These are phyloP conservation scores for Camelina laxa DNA, from an alignment of 345 rosid genomes.

Conservation along the genomic window DNA sequence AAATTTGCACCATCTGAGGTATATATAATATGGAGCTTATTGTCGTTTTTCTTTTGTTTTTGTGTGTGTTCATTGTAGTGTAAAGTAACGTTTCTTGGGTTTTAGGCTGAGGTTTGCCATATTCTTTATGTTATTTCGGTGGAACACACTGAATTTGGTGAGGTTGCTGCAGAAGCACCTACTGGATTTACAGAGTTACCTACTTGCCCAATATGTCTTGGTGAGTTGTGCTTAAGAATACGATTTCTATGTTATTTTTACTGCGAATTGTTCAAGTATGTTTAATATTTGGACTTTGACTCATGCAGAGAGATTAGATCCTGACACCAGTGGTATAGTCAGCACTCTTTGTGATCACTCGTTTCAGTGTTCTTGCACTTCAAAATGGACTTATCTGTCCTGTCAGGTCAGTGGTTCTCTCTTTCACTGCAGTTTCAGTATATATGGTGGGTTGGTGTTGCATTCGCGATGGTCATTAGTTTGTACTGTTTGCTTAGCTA, in stretches of 20 bases:
- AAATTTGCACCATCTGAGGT: conserved; percentile 85
- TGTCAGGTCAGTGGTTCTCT: conserved; percentile 67
- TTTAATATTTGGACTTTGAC: conserved; percentile 4
- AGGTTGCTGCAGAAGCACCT: conserved; percentile 65
- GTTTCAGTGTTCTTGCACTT: conserved; percentile 88
- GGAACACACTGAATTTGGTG: conserved; percentile 68
- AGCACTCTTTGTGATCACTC: conserved; percentile 94
- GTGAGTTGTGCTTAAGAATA: conserved; percentile 45
- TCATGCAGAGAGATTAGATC: conserved; percentile 81
- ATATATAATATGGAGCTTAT: conserved; percentile 22
- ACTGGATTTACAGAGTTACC: conserved; percentile 79
- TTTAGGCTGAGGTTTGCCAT: conserved; percentile 90
- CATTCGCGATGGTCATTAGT: background rate
- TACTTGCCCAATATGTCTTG: conserved; percentile 90
- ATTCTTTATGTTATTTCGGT: conserved; percentile 64
- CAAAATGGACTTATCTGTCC: conserved; percentile 92
- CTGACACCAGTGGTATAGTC: conserved; percentile 86
- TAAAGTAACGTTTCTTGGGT: conserved; percentile 8
- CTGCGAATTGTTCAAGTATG: too few relatives aligned
- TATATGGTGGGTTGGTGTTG: background rate
- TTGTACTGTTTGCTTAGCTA: background rate
- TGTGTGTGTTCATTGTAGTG: background rate
- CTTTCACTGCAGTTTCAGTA: conserved; percentile 6
- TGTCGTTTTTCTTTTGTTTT: background rate
- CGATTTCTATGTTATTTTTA: background rate